Evolutionary conservation across 345 rosid genomes (phyloP), one percentile per base, ranked within the genome.

Genomic region (Moricandia arvensis): DNA sequence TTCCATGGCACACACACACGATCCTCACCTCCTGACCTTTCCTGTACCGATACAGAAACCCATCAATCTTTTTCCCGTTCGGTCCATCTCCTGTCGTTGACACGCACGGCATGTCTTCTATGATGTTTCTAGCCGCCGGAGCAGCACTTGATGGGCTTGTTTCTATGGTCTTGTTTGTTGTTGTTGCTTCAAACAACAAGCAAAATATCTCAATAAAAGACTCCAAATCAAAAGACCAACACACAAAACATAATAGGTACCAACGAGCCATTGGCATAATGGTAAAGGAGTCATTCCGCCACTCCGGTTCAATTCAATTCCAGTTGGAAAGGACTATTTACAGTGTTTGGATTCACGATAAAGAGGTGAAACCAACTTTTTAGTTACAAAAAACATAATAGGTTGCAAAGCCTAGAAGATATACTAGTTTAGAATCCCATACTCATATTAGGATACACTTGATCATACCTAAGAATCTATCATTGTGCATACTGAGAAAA

Each of bases 1-100:
- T 89, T 30, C 98, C 96, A 70, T 91, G 97, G 80, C 98, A 93
- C 5, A 91, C 87, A 37, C 98, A 93, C 45, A 93, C 88, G 38
- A 93, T 93, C 76, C 85, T 83, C 75, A 91, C 93, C 31, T 87
- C 94, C 49, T 87, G 93, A 1, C 97, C 97, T 79, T 83, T 93
- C 15, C 83, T 75, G 59, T 88, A 91, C 68, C 86, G 84, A 81
- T 83, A 91, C 38, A 93, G 87, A 63, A 91, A 91, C 8, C 98
- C 98, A 49, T 93, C 90, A 21, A 91, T 83, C 81, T 90, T 83
- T 77, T 79, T 89, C 62, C 96, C 91, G 5, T 85, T 81, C 0
- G 93, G 92, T 61, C 96, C 96, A 47, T 88, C 87, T 5, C 95
- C 96, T 78, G 59, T 83, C 0, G 97, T 87, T 1, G 93, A 88